These are phyloP conservation scores for Coniferiporia weirii DNA, from an alignment of 1,284 basidiomycete genomes.

Conservation along the genomic window DNA sequence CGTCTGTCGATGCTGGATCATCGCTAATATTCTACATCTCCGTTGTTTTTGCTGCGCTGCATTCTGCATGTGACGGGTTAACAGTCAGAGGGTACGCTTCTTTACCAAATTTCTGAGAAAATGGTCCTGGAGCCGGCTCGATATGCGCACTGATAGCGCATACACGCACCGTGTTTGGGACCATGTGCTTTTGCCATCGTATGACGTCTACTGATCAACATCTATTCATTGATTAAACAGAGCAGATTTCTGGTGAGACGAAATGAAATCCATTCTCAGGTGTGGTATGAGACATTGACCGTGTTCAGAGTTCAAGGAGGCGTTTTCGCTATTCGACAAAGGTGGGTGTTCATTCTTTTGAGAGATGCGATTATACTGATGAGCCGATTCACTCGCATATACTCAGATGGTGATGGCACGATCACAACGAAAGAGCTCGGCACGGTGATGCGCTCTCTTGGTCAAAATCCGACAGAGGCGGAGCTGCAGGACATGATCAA, in stretches of 20 bases:
- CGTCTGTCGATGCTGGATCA: background rate
- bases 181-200: background rate
- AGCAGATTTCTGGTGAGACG: conserved; percentile 62
- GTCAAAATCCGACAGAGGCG: conserved; percentile 94
- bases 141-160: conserved; percentile 15
- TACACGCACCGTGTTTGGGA: background rate
- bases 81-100: conserved; percentile 61
- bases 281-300: background rate
- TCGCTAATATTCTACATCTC: background rate
- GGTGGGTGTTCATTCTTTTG: conserved; percentile 41
- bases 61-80: conserved; percentile 7
- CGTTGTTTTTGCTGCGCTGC: conserved; percentile 13
- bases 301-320: conserved; percentile 76
- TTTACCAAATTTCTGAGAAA: background rate
- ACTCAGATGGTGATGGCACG: conserved; percentile 88
- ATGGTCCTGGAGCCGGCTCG: background rate
- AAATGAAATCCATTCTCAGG: conserved; percentile 3
- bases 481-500: conserved; percentile 98
- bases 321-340: conserved; percentile 92
- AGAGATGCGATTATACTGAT: background rate
- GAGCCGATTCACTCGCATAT: background rate
- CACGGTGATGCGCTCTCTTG: conserved; percentile 94
- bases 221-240: conserved; percentile 30
- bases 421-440: conserved; percentile 96
- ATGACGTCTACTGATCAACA: conserved; percentile 7